Percentiles rank a stretch among this genome's conserved stretches.
Conservation (phyloP, 148 eudicot species). For the Mesembryanthemum crystallinum region DNA sequence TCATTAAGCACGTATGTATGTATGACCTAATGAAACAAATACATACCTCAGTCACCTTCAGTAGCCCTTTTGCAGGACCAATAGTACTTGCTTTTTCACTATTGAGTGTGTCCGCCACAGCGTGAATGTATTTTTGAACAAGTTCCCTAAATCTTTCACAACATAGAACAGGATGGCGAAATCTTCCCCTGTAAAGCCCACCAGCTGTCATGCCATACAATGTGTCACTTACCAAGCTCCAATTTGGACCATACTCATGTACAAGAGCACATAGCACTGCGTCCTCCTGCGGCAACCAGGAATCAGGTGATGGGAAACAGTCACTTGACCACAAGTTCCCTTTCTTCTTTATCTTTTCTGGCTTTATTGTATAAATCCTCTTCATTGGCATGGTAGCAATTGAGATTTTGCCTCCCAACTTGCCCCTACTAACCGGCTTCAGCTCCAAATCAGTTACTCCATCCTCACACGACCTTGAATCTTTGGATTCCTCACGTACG, state of each 20-base stretch:
- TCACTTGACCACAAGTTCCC: conserved; percentile 78
- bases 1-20: too few species aligned
- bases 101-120: conserved; percentile 49
- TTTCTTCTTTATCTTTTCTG: conserved; percentile 74
- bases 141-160: conserved; percentile 97
- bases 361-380: conserved; percentile 64
- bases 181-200: conserved; percentile 78
- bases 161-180: conserved; percentile 82
- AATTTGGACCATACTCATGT: conserved; percentile 88
- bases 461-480: conserved; percentile 42
- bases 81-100: conserved; percentile 58
- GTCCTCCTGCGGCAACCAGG: conserved; percentile 87
- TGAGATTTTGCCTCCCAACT: conserved; percentile 64
- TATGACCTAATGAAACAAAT: not conserved
- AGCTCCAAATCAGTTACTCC: conserved; percentile 48
- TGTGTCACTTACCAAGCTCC: conserved; percentile 87
- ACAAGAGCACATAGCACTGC: conserved; percentile 83
- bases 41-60: conserved; percentile 90
- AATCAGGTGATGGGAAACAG: conserved; percentile 68
- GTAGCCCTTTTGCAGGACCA: conserved; percentile 63
- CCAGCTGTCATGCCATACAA: conserved; percentile 85
- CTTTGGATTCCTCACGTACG: conserved; percentile 53
- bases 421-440: conserved; percentile 60
- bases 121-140: conserved; percentile 64
- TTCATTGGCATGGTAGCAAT: conserved; percentile 65